A percentile compares a stretch with the other conserved stretches of the same genome.
Conservation (phyloP, 73 alveolate genomes). For the Symbiodinium natans region DNA sequence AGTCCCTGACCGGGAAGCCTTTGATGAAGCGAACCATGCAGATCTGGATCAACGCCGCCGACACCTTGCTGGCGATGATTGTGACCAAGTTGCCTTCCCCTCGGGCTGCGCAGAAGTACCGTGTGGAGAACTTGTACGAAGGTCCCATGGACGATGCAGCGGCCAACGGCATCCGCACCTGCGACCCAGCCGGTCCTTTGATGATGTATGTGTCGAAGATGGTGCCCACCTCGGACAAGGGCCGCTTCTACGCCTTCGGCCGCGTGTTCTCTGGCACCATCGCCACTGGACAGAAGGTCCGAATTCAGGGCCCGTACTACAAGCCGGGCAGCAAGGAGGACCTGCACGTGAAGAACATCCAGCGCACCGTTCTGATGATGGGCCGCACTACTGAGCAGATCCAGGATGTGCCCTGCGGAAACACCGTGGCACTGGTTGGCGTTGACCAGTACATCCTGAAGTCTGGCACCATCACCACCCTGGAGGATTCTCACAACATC, state of each 20-base stretch:
- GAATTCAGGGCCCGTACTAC: conserved; percentile 98
- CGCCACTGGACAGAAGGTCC: conserved; percentile 97
- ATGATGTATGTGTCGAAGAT: conserved; percentile 98
- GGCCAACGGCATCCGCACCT: conserved; percentile 96
- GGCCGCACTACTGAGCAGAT: conserved; percentile 95
- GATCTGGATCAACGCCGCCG: conserved; percentile 99
- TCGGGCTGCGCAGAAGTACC: conserved; percentile 96
- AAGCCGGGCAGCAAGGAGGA: conserved; percentile 97
- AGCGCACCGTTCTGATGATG: conserved; percentile 97
- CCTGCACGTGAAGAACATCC: conserved; percentile 96
- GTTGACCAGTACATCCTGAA: conserved; percentile 96
- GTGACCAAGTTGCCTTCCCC: conserved; percentile 98
- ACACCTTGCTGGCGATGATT: conserved; percentile 97
- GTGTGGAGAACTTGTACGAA: conserved; percentile 96
- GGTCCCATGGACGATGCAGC: conserved; percentile 97
- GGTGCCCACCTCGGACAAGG: conserved; percentile 97
- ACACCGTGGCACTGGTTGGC: conserved; percentile 97
- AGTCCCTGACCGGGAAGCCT: conserved; percentile 95
- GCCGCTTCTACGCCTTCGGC: conserved; percentile 98
- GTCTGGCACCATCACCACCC: conserved; percentile 97
- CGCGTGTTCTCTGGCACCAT: conserved; percentile 99
- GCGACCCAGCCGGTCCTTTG: conserved; percentile 99
- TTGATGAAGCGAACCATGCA: conserved; percentile 97
- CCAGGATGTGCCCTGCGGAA: conserved; percentile 98
- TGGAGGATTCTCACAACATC: conserved; percentile 95